Base-by-base conservation (phyloP, 2,329 filamentous ascomycete genomes). In the Apiospora pterosperma region DNA sequence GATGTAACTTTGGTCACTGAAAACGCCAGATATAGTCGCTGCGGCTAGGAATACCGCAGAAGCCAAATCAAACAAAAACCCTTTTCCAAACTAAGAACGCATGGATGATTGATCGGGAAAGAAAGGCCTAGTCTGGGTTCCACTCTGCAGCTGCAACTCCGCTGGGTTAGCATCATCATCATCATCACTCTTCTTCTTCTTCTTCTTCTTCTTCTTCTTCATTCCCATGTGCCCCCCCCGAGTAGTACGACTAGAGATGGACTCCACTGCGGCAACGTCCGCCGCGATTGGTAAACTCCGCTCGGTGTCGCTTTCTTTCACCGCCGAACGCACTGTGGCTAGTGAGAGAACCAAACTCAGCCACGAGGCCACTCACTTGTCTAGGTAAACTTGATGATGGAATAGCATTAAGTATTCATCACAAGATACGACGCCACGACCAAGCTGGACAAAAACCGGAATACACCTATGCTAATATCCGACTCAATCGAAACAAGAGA, bases 201-300 rank as follows among this genome's bases (percentile, higher is more conserved):
- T 16, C 14, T 39, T 5, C 14, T 19, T 5, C 14, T 11, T 19
- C 14, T 16, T 19, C 38, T 19, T 5, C 38, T 39, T 11, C 38
- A 41, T n/a, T n/a, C n/a, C n/a, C n/a, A n/a, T n/a, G n/a, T n/a
- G n/a, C n/a, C n/a, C n/a, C n/a, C n/a, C n/a, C n/a, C n/a, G n/a
- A n/a, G n/a, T n/a, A n/a, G n/a, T n/a, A 41, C 48, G 34, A 55
- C 48, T n/a, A 55, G 25, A 34, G 25, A 55, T 41, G 38, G 48
- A 55, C 48, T 55, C 48, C 48, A 55, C 28, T 55, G 48, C 48
- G 48, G 48, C 48, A 55, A 55, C 48, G 48, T 55, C 48, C 48
- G 48, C 48, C 48, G 25, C 44, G 44, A 16, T 52, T 52, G 44
- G 44, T 19, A 52, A 52, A 52, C 44, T 52, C 44, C 31, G 44